Evolutionary conservation across 495 filamentous ascomycete genomes (phyloP), one percentile per base, ranked within the genome.

Genomic region (Aspergillus steynii): DNA sequence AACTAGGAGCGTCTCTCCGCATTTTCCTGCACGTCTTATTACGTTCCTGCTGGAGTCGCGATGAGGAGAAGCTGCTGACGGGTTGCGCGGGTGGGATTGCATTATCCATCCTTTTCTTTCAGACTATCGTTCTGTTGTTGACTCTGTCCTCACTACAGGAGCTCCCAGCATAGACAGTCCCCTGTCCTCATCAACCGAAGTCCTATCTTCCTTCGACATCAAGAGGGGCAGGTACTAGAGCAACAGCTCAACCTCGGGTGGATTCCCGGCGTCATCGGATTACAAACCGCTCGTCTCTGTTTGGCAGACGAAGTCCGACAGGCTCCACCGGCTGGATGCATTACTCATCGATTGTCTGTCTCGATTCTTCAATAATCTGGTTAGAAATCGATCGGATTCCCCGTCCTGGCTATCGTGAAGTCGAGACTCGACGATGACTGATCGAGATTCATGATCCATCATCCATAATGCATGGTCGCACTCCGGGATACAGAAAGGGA

Each of bases 21-120:
- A 64, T 64, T 56, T 20, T 60, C 51, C 49, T 54, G 34, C 49
- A 48, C 25, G 1, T 55, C 15, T 14, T 45, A 15, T 37, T 56
- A 27, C 29, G 29, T 42, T 42, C 20, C 20, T 20, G 37, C 37
- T 42, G 37, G 1, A 1, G 37, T 42, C 12, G 37, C 12, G 37
- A 42, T 49, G 55, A 47, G 37, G 59, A 28, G n/a, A 53, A 60
- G 48, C 34, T 3, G 37, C 26, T 14, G 46, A 42, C 37, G 37
- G 37, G 9, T 42, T 42, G 37, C 37, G 37, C 37, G 10, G 37
- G 37, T 42, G 12, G 14, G 37, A 42, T 42, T 42, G 37, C 20
- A 20, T 20, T 20, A 20, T 20, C 20, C 20, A 20, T 20, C 20
- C 20, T 20, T 20, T 20, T 20, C 20, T 20, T 20, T 20, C 20